Percentiles rank a stretch among this genome's conserved stretches.
Evolutionary conservation across 306 rosid genomes (phyloP).

Genomic region (Acacia melanoxylon): DNA sequence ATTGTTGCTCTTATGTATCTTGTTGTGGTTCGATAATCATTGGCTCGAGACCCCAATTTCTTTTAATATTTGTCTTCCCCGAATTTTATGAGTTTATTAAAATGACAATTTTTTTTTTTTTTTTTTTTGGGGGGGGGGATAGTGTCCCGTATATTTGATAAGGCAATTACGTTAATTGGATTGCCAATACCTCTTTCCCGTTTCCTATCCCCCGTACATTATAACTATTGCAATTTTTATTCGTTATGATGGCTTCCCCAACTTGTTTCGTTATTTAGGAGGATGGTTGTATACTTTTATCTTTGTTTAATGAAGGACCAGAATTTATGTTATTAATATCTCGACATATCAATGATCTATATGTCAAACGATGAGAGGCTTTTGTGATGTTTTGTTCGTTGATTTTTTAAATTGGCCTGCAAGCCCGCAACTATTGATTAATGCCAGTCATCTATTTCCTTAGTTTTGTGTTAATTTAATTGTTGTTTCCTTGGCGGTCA

Average conservation of each 20-base stretch:
- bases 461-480: not conserved
- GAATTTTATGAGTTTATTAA: not conserved
- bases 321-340: not conserved
- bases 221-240: not conserved
- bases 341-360: not conserved
- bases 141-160: not conserved
- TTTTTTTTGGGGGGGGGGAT: no score
- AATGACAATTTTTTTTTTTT: no score
- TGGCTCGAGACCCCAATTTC: not conserved
- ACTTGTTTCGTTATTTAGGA: not conserved
- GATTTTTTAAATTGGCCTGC: constrained; percentile 7
- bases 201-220: not conserved
- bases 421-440: not conserved
- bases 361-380: not conserved
- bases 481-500: constrained; percentile 57
- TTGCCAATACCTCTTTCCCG: not conserved
- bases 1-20: not conserved
- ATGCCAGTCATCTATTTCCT: not conserved
- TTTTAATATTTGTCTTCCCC: not conserved
- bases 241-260: not conserved
- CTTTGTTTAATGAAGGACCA: not conserved
- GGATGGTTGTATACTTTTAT: not conserved
- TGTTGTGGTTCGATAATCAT: not conserved
- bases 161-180: not conserved
- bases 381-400: not conserved